phyloP scores from a whole-genome alignment of 1,284 basidiomycete species.

The Tilletia horrida region DNA sequence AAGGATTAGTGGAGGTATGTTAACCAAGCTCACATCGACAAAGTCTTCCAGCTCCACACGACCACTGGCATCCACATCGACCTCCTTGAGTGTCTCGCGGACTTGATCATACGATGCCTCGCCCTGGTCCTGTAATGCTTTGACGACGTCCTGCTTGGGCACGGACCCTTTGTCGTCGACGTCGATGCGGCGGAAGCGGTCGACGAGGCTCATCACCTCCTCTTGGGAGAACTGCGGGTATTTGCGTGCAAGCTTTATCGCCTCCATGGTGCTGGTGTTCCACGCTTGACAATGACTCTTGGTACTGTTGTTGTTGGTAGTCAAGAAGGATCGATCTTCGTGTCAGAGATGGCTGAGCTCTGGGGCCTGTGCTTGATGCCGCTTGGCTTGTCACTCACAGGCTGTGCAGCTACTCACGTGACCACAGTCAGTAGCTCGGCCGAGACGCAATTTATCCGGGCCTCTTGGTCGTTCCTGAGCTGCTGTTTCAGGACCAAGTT shows the following conservation, averaged over 20 bases:
- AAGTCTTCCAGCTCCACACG: conserved; percentile 97
- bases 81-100: conserved; percentile 80
- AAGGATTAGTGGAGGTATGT: background rate
- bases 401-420: too few species aligned
- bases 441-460: too few species aligned
- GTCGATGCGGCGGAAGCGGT: conserved; percentile 47
- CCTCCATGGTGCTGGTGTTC: conserved; percentile 70
- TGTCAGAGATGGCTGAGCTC: too few species aligned
- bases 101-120: conserved; percentile 50
- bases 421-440: too few species aligned
- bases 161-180: conserved; percentile 52
- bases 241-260: conserved; percentile 83
- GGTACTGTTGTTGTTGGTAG: background rate
- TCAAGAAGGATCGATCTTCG: too few species aligned
- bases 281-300: conserved; percentile 43
- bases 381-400: too few species aligned
- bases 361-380: too few species aligned
- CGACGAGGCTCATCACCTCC: conserved; percentile 54
- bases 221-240: conserved; percentile 59
- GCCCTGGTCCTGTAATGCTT: conserved; percentile 45
- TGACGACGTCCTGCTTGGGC: conserved; percentile 48
- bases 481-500: too few species aligned
- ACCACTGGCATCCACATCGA: conserved; percentile 88
- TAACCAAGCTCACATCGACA: conserved; percentile 70
- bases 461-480: too few species aligned